These are phyloP conservation scores for Leccinum imitatum DNA, from an alignment of 768 basidiomycete species.

Conservation along the genomic window DNA sequence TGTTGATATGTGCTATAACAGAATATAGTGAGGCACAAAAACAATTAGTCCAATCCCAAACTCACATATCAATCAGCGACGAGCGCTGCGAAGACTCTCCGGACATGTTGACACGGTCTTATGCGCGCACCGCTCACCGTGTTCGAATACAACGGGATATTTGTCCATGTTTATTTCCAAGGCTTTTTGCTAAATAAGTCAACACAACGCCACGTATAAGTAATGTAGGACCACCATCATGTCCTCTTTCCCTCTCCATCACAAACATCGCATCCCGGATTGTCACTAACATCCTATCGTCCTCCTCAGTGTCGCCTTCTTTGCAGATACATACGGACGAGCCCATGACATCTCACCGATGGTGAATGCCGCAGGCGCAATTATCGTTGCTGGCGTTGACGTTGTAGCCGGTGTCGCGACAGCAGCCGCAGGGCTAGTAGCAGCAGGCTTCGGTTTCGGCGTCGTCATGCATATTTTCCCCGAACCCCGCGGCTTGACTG, in stretches of 20 bases:
- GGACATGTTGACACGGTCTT: constrained; percentile 33
- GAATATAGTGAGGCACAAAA: constrained; percentile 3
- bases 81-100: constrained; percentile 58
- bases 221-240: constrained; percentile 49
- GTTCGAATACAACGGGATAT: constrained; percentile 18
- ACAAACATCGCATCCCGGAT: constrained; percentile 85
- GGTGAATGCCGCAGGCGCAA: constrained; percentile 30
- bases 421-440: constrained; percentile 36
- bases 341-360: constrained; percentile 47
- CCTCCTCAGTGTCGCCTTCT: constrained; percentile 54
- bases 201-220: constrained; percentile 12
- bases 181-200: constrained; percentile 22
- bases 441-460: constrained; percentile 37
- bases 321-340: constrained; percentile 59
- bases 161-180: constrained; percentile 25
- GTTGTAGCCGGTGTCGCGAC: constrained; percentile 25
- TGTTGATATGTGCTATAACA: constrained; percentile 58
- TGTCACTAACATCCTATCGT: constrained; percentile 58
- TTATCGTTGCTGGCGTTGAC: constrained; percentile 31
- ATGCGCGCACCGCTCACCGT: background rate
- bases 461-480: constrained; percentile 76
- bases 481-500: constrained; percentile 79
- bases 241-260: constrained; percentile 77
- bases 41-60: background rate
- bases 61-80: constrained; percentile 67